Evolutionary conservation across 208 protist genomes (phyloP).

Genomic region (Balamuthia mandrillaris): DNA sequence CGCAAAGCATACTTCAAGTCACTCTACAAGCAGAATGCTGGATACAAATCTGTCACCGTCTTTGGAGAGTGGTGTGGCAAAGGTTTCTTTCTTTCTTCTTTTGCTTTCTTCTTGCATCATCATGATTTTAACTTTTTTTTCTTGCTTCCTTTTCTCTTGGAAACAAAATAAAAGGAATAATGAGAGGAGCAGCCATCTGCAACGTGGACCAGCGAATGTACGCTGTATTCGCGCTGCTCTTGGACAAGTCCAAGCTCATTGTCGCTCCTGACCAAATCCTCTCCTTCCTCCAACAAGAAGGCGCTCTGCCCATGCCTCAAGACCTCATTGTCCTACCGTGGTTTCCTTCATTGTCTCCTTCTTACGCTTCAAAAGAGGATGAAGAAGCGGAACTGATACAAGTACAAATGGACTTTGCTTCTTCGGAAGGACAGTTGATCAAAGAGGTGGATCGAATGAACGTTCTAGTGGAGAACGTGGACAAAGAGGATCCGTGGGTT

Average conservation of each 20-base stretch:
- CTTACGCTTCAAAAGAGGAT: background rate
- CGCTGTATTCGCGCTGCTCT: constrained; percentile 4
- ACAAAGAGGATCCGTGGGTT: constrained; percentile 24
- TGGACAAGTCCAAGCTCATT: constrained; percentile 18
- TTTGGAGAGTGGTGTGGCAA: constrained; percentile 35
- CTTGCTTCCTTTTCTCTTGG: too few relatives aligned
- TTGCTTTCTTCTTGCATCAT: background rate
- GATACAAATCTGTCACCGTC: constrained; percentile 6
- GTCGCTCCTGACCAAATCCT: background rate
- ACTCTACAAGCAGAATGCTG: background rate
- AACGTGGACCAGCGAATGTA: constrained; percentile 13
- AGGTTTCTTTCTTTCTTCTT: background rate
- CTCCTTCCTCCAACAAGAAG: background rate
- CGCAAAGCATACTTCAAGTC: constrained; percentile 7
- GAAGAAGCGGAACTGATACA: background rate
- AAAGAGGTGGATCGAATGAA: constrained; percentile 25
- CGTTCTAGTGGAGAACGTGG: background rate
- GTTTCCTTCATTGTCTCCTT: background rate
- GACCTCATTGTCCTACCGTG: background rate
- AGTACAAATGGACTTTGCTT: background rate
- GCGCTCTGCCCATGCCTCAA: background rate
- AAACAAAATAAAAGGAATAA: too few relatives aligned
- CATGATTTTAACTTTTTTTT: background rate
- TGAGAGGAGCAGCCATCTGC: constrained; percentile 32
- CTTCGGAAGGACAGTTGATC: too few relatives aligned